A percentile compares a stretch with the other conserved stretches of the same genome.
Evolutionary conservation across 805 yeast species (phyloP).

Genomic region (Jamesozyma jinghongensis): DNA sequence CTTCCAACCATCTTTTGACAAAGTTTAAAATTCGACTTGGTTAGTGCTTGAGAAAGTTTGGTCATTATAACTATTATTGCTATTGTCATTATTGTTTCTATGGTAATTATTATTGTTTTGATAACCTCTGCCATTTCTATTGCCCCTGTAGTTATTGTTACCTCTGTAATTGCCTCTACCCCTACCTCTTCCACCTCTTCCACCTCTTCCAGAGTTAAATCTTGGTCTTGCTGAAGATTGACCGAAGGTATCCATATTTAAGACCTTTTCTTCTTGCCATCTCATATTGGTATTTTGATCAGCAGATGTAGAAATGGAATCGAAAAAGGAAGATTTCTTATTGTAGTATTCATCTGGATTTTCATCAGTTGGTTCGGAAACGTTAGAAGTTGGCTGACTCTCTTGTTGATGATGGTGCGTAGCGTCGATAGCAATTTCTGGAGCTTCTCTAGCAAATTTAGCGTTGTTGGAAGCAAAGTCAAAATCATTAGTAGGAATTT

Average conservation of each 20-base stretch:
- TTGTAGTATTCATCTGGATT: conserved; percentile 44
- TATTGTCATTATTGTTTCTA: conserved; percentile 9
- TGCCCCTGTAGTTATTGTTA: conserved; percentile 6
- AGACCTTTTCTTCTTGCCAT: conserved; percentile 62
- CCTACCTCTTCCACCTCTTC: conserved; percentile 25
- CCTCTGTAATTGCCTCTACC: conserved; percentile 18
- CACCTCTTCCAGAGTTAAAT: conserved; percentile 29
- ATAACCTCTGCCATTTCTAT: conserved; percentile 10
- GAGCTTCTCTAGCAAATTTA: conserved; percentile 48
- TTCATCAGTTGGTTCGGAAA: not conserved
- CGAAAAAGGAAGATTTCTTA: conserved; percentile 81
- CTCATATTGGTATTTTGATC: conserved; percentile 41
- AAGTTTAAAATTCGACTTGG: conserved; percentile 10
- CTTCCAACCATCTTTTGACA: not conserved
- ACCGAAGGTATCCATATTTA: conserved; percentile 81
- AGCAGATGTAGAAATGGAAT: conserved; percentile 65
- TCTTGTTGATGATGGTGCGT: conserved; percentile 12
- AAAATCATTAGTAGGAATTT: conserved; percentile 50
- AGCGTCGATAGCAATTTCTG: conserved; percentile 27
- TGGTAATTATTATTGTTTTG: conserved; percentile 5
- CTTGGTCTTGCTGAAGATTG: conserved; percentile 46
- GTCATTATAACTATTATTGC: conserved; percentile 4
- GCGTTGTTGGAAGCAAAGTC: conserved; percentile 73
- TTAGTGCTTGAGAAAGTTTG: not conserved
- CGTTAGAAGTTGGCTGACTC: conserved; percentile 4